Base-by-base conservation (phyloP, 2,329 filamentous ascomycete species). In the Zymoseptoria brevis region DNA sequence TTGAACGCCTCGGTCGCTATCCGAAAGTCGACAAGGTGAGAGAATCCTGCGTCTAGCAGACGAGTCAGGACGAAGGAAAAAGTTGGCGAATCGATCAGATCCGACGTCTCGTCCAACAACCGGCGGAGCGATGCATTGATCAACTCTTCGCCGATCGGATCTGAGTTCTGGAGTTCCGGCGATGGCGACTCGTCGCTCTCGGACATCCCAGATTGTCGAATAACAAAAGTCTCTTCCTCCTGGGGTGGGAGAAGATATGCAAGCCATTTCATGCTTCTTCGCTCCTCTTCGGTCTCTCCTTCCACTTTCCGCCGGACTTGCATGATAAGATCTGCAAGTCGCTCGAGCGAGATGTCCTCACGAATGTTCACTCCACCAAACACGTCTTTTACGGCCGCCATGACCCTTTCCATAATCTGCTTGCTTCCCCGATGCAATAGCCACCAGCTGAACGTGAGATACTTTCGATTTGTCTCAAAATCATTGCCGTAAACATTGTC, bases 391-490 rank as follows among this genome's bases (percentile, higher is more conserved):
- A 99, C 94, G 3, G 91, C 91, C n/a, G 80, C 78, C 71, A 91
- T 86, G 53, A 99, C 92, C 64, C 87, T 88, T 58, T 85, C 80
- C 81, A 91, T 87, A 58, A 97, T 78, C 59, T 91, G 85, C 65
- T 86, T 84, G 86, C 91, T 97, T 50, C 94, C 94, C 65, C 85
- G 85, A 75, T 99, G 93, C 53, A 99, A 80, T 53, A 99, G 78
- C 92, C 93, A 99, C 94, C 94, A 99, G 75, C 90, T 96, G 73
- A 97, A 96, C 49, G 92, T 95, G 54, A 99, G 80, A 71, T 97
- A 99, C 70, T 89, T 89, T 67, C 92, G 83, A 75, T 99, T 99
- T 35, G 91, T 96, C 74, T 96, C 92, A 67, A 96, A 96, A 74
- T 99, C 94, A 73, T 89, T 93, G 51, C 91, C 91, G 71, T 95